Conservation (phyloP, 1,284 basidiomycete genomes). For the Marasmius oreades region DNA sequence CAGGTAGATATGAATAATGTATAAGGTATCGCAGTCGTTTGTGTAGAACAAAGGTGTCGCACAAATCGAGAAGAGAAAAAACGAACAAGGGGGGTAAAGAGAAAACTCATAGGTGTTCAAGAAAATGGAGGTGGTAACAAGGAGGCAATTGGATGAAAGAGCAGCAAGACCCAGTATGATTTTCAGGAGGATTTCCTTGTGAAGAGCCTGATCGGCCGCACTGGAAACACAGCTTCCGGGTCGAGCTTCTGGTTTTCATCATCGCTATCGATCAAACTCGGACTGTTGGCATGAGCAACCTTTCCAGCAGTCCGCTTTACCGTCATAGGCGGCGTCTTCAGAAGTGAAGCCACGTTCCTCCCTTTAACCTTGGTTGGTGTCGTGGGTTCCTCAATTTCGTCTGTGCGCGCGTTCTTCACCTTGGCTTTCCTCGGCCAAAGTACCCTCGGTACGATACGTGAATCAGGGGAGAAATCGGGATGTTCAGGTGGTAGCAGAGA, state of each 20-base stretch:
- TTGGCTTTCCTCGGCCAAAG: slow-evolving; percentile 8
- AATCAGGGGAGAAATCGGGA: slow-evolving; percentile 48
- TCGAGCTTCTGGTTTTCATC: slow-evolving; percentile 1
- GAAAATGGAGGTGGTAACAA: no score
- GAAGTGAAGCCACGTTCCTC: background rate
- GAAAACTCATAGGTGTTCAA: no score
- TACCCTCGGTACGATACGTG: slow-evolving; percentile 15
- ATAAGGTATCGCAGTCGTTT: no score
- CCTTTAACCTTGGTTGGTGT: background rate
- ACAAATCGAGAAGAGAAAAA: no score
- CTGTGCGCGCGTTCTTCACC: background rate
- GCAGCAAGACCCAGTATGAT: no score
- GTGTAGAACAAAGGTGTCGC: no score
- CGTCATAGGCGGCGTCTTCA: slow-evolving; percentile 1
- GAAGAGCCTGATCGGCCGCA: background rate
- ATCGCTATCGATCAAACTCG: slow-evolving; percentile 6
- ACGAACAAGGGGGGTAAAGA: no score
- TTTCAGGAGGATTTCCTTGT: background rate
- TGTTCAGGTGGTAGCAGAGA: slow-evolving; percentile 45
- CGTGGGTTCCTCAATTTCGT: background rate
- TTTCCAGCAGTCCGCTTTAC: slow-evolving; percentile 2
- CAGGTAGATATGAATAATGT: no score
- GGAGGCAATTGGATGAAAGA: no score
- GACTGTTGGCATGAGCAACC: background rate
- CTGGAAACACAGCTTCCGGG: background rate